A percentile compares a stretch with the other conserved stretches of the same genome.
phyloP scores from a whole-genome alignment of 805 yeast genomes.

The Kodamaea neixiangensis region DNA sequence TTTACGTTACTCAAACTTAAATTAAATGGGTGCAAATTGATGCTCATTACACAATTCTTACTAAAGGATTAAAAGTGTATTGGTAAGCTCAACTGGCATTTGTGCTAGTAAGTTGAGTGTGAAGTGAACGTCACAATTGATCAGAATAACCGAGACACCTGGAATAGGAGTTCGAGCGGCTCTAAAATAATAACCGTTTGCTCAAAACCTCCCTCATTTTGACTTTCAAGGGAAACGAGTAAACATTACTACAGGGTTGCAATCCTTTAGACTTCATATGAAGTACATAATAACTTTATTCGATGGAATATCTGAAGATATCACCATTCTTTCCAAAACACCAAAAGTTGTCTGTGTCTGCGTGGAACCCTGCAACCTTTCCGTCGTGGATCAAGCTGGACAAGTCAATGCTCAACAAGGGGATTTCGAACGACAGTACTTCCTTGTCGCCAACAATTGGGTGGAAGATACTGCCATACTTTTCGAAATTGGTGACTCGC shows the following conservation, averaged over 20 bases:
- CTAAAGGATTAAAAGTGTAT: no score
- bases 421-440: slow-evolving; percentile 42
- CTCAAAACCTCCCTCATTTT: no score
- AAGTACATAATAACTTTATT: no score
- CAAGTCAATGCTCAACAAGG: slow-evolving; percentile 34
- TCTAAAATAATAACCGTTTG: no score
- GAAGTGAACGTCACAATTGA: no score
- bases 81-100: no score
- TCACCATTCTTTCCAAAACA: slow-evolving; percentile 43
- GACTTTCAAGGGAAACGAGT: no score
- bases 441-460: slow-evolving; percentile 39
- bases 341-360: slow-evolving; percentile 35
- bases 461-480: slow-evolving; percentile 30
- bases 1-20: not conserved
- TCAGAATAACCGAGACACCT: no score
- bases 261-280: no score
- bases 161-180: no score
- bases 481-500: slow-evolving; percentile 10
- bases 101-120: no score
- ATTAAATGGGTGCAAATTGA: not conserved
- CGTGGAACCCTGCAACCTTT: slow-evolving; percentile 33
- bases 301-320: slow-evolving; percentile 33
- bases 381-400: slow-evolving; percentile 36
- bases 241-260: no score
- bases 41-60: not conserved